phyloP scores from a whole-genome alignment of 768 basidiomycete genomes.

The Agrocybe chaxingu region DNA sequence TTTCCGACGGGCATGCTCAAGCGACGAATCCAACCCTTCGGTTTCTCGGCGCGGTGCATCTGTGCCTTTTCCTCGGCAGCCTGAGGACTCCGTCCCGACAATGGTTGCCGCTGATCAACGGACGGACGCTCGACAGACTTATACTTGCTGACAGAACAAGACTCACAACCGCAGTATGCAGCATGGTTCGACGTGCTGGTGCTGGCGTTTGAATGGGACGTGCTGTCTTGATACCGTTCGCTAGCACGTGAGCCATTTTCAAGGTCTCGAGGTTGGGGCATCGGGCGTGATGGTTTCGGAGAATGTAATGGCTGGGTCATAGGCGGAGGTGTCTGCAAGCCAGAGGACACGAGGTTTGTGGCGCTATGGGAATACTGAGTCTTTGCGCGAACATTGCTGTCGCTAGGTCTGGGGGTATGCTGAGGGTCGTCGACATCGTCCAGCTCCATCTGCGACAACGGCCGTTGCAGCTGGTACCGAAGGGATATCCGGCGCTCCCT shows the following conservation, averaged over 20 bases:
- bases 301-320: conserved; percentile 18
- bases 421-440: conserved; percentile 12
- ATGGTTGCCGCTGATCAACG: conserved; percentile 6
- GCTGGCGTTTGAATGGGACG: conserved; percentile 12
- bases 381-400: background rate
- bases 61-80: conserved; percentile 8
- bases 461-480: conserved; percentile 28
- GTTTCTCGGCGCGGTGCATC: conserved; percentile 40
- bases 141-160: conserved; percentile 61
- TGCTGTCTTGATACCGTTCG: conserved; percentile 14
- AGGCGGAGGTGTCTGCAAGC: conserved; percentile 6
- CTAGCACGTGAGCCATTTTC: conserved; percentile 8
- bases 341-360: conserved; percentile 31
- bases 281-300: conserved; percentile 20
- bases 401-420: background rate
- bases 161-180: conserved; percentile 64
- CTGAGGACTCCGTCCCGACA: conserved; percentile 11
- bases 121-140: conserved; percentile 30
- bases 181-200: conserved; percentile 42
- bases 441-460: conserved; percentile 23
- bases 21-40: conserved; percentile 72
- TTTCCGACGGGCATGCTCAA: conserved; percentile 71
- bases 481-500: conserved; percentile 33
- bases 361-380: conserved; percentile 38
- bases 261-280: conserved; percentile 24